Percentiles rank a stretch among this genome's conserved stretches.
These are phyloP conservation scores for Aristolochia californica DNA, from an alignment of 164 flowering plant genomes.

Conservation along the genomic window DNA sequence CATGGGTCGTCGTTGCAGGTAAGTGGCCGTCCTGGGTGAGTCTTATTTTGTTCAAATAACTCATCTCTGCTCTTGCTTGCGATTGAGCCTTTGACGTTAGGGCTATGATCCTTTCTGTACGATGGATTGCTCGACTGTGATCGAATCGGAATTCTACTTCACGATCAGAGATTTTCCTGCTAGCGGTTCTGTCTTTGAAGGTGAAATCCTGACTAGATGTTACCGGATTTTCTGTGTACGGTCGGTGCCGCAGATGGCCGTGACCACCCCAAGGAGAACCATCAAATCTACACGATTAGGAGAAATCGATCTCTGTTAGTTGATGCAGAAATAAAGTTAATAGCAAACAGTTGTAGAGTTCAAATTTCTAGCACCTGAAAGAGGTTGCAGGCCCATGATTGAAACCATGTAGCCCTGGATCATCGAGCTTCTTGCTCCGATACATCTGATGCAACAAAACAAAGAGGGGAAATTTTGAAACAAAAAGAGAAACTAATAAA, in stretches of 20 bases:
- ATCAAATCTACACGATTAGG: too few relatives aligned
- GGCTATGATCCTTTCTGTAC: too few relatives aligned
- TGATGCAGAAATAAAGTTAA: too few relatives aligned
- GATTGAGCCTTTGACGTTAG: constrained; percentile 5
- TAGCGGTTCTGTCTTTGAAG: constrained; percentile 5
- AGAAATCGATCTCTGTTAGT: too few relatives aligned
- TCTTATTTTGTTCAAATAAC: constrained; percentile 3
- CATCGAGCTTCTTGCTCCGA: constrained; percentile 81
- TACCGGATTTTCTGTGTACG: constrained; percentile 5
- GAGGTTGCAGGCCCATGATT: constrained; percentile 22
- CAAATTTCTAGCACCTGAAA: constrained; percentile 25
- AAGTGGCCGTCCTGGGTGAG: not conserved
- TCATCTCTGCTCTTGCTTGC: constrained; percentile 3
- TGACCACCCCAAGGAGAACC: constrained; percentile 24
- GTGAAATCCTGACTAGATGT: constrained; percentile 4
- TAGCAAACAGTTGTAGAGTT: not conserved
- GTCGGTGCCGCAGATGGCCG: constrained; percentile 14
- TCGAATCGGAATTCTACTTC: constrained; percentile 7
- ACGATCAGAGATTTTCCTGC: constrained; percentile 4
- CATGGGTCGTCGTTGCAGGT: not conserved
- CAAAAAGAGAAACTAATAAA: too few relatives aligned
- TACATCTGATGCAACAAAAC: constrained; percentile 44
- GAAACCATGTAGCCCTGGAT: constrained; percentile 34
- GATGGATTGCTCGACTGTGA: too few relatives aligned
- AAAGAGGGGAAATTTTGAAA: not conserved